Evolutionary conservation across 2,329 filamentous ascomycete species (phyloP), one percentile per base, ranked within the genome.

Genomic region (Thermoascus crustaceus): DNA sequence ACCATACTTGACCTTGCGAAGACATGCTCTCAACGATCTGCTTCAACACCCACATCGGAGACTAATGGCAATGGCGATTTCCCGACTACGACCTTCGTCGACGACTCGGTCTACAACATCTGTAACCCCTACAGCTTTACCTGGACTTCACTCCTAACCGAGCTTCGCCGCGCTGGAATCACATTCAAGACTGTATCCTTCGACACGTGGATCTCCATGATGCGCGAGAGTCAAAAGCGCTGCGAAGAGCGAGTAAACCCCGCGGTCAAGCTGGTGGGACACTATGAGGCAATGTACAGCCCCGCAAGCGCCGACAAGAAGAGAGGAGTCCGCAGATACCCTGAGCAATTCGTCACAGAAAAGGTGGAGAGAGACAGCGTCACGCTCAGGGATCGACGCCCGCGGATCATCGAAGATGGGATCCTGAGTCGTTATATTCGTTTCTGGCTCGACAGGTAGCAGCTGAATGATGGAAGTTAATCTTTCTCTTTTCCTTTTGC

Each of bases 131-230:
- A 41, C 1, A 30, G 36, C 4, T 66, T 66, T 38, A 48, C 51
- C 4, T 66, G 61, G 61, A 45, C 48, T 0, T 36, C 42, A 0
- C 46, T 64, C 30, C 47, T 66, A 3, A 47, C 44, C 0, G 45
- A 47, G 0, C 38, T 65, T 7, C 44, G 35, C 3, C 32, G 41
- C 2, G 51, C 45, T 7, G 61, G 61, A 0, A 52, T 65, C 17
- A 36, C 46, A 4, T 65, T 66, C 35, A 44, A 59, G 16, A 48
- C 44, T 1, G 55, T 64, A 5, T 34, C 50, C 1, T 50, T 63
- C 22, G 35, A 40, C 5, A 47, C 54, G 8, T 66, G 63, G 62
- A 18, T 64, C 11, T 22, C 35, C 10, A 45, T 49, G 35, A 41
- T 66, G 13, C 47, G 49, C 1, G 44, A 47, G 20, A 57, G 55